Conservation (phyloP, 176 grass and related monocot species). For the maize (Zea mays) region Zm-B73-REFERENCE-NAM-5.0 NC_050096.1:27328001-27328500, state of each 20-base stretch:
- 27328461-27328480: not conserved
- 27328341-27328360: not conserved
- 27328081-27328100: not conserved
- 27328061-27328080: constrained; percentile 11
- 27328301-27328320: not conserved
- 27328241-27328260: not conserved
- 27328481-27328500: not conserved
- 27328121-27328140: not conserved
- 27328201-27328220: not conserved
- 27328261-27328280: not conserved
- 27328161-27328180: not conserved
- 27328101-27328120: not conserved
- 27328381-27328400: not conserved
- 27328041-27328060: not conserved
- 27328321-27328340: not conserved
- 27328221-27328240: not conserved
- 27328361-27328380: not conserved
- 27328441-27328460: not conserved
- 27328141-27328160: not conserved
- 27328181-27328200: not conserved
- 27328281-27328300: not conserved
- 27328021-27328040: not conserved
- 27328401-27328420: not conserved
- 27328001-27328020: not conserved
- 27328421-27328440: not conserved